Conservation (phyloP, 2,329 filamentous ascomycete species). For the Bipolaris zeicola region DNA sequence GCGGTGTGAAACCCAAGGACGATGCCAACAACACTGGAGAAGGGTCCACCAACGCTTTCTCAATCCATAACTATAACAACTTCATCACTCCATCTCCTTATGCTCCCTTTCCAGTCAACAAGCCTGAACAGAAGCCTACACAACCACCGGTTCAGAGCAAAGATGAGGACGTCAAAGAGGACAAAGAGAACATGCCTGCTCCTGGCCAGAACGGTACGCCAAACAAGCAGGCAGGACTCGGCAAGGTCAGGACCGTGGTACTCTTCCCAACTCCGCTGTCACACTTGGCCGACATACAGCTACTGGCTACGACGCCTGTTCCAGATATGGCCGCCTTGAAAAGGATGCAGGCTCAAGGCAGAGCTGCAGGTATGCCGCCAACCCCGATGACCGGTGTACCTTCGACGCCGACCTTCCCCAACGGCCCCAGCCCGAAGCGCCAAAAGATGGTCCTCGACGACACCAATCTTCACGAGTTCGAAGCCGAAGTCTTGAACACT, state of each 20-base stretch:
- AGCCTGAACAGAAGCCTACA: slow-evolving; percentile 34
- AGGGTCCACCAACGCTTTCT: slow-evolving; percentile 71
- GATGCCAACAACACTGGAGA: slow-evolving; percentile 56
- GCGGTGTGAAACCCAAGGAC: slow-evolving; percentile 63
- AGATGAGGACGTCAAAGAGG: slow-evolving; percentile 34
- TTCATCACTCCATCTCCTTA: slow-evolving; percentile 90
- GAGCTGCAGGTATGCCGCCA: slow-evolving; percentile 64
- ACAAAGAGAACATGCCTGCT: slow-evolving; percentile 65
- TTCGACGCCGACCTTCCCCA: slow-evolving; percentile 62
- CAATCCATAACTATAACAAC: slow-evolving; percentile 89
- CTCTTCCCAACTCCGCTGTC: slow-evolving; percentile 82
- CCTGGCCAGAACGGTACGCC: slow-evolving; percentile 52
- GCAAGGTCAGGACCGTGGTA: slow-evolving; percentile 75
- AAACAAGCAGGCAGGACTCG: slow-evolving; percentile 55
- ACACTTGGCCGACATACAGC: slow-evolving; percentile 73
- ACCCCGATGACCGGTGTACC: slow-evolving; percentile 64
- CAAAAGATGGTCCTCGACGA: slow-evolving; percentile 78
- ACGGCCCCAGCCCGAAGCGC: slow-evolving; percentile 70
- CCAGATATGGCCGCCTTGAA: slow-evolving; percentile 57
- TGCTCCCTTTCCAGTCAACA: slow-evolving; percentile 66
- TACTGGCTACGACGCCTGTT: slow-evolving; percentile 73
- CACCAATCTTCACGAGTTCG: slow-evolving; percentile 73
- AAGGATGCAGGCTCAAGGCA: slow-evolving; percentile 54
- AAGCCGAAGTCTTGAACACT: slow-evolving; percentile 74
- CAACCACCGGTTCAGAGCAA: slow-evolving; percentile 31